These are phyloP conservation scores for Apostasia ramifera DNA, from an alignment of 106 monocot genomes.

Conservation along the genomic window DNA sequence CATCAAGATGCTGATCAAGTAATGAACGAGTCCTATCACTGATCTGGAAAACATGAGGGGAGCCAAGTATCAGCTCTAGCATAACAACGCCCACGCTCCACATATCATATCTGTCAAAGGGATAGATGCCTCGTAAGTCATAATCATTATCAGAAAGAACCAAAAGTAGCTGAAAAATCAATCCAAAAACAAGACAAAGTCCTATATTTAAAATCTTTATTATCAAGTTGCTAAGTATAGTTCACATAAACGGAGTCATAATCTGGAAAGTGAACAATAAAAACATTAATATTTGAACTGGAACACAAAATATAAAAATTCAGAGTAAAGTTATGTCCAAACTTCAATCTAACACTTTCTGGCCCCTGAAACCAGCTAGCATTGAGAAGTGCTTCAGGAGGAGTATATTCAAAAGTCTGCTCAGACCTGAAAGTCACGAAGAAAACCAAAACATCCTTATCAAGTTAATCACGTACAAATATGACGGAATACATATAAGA, in stretches of 20 bases:
- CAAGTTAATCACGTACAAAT: too few relatives aligned
- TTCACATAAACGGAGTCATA: neutral
- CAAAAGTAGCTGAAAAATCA: too few relatives aligned
- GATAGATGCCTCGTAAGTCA: neutral
- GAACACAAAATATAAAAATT: neutral
- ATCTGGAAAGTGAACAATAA: neutral
- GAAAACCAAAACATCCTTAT: neutral
- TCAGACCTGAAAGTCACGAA: conserved; percentile 52
- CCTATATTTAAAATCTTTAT: neutral
- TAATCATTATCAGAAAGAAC: too few relatives aligned
- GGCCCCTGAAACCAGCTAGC: conserved; percentile 69
- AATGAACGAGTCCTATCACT: conserved; percentile 60
- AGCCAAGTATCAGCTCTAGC: conserved; percentile 80
- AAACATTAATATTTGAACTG: neutral
- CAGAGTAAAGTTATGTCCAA: conserved; percentile 14
- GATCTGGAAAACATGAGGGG: conserved; percentile 82
- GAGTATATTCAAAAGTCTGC: conserved; percentile 83
- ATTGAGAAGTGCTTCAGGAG: conserved; percentile 91
- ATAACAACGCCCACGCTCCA: conserved; percentile 95
- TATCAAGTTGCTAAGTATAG: neutral
- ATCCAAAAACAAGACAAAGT: neutral
- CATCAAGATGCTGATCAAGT: conserved; percentile 78
- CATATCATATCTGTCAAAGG: conserved; percentile 72
- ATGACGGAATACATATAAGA: too few relatives aligned
- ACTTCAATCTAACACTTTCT: conserved; percentile 49